Evolutionary conservation across 768 basidiomycete genomes (phyloP).

Genomic region (Serendipita sp.): DNA sequence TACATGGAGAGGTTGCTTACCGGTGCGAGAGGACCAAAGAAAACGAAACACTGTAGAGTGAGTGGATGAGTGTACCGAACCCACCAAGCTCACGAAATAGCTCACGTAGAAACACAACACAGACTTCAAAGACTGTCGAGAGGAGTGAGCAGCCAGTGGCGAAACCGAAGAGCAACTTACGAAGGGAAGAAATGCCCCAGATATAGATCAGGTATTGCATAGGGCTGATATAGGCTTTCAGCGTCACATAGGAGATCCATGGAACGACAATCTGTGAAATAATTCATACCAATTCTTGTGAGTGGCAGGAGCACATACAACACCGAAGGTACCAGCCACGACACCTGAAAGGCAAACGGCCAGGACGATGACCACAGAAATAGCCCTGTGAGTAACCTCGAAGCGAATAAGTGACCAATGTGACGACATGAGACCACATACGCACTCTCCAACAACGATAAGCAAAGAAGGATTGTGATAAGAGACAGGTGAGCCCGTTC

Average conservation of each 20-base stretch:
- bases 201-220: not conserved
- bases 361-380: not conserved
- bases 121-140: not conserved
- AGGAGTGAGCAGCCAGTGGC: not conserved
- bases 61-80: not conserved
- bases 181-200: not conserved
- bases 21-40: not conserved
- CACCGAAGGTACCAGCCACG: not conserved
- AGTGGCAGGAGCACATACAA: not conserved
- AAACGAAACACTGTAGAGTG: not conserved
- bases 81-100: not conserved
- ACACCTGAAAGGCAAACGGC: not conserved
- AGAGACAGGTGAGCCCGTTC: not conserved
- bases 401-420: not conserved
- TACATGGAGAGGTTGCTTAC: too few relatives aligned
- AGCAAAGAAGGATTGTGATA: not conserved
- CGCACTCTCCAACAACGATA: not conserved
- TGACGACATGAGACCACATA: not conserved
- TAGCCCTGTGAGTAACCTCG: too few relatives aligned
- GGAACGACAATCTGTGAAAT: not conserved
- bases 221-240: not conserved
- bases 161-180: not conserved
- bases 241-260: not conserved
- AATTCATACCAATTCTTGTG: not conserved
- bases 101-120: not conserved